Conservation (phyloP, 768 basidiomycete genomes). For the Termitomyces sp. region DNA sequence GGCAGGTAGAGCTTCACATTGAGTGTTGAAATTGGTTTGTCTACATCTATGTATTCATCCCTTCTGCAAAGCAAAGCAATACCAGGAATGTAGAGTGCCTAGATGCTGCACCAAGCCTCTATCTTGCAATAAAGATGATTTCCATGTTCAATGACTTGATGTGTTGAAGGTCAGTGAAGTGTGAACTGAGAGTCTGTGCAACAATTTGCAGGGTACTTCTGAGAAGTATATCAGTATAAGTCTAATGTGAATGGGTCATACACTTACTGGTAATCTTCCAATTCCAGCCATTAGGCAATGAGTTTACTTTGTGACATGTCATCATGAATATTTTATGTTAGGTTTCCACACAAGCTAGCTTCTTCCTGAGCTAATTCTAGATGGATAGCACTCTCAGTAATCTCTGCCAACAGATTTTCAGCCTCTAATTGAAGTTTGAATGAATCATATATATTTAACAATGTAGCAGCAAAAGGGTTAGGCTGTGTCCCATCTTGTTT, state of each 20-base stretch:
- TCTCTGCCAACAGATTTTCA: neutral
- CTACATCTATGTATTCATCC: neutral
- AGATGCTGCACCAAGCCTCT: conserved; percentile 24
- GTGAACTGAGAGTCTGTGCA: conserved; percentile 8
- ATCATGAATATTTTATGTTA: conserved; percentile 1
- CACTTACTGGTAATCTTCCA: conserved; percentile 2
- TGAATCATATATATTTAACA: neutral
- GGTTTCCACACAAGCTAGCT: neutral
- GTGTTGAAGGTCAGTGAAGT: conserved; percentile 25
- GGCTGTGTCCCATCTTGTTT: conserved; percentile 1
- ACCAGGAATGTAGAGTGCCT: conserved; percentile 25
- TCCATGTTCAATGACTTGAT: conserved; percentile 23
- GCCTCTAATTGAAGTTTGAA: neutral
- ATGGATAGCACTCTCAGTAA: conserved; percentile 3
- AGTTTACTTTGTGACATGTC: conserved; percentile 18
- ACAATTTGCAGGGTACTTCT: conserved; percentile 17
- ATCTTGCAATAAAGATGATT: conserved; percentile 20
- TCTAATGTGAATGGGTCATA: neutral
- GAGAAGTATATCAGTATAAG: neutral
- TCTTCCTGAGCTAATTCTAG: conserved; percentile 11
- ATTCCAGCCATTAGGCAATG: conserved; percentile 16
- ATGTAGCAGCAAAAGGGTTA: conserved; percentile 1
- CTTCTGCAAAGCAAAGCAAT: neutral
- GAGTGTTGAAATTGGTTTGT: neutral
- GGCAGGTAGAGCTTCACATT: conserved; percentile 5